A percentile compares a stretch with the other conserved stretches of the same genome.
These are phyloP conservation scores for Podaxis mareebaensis DNA, from an alignment of 768 basidiomycete genomes.

Conservation along the genomic window DNA sequence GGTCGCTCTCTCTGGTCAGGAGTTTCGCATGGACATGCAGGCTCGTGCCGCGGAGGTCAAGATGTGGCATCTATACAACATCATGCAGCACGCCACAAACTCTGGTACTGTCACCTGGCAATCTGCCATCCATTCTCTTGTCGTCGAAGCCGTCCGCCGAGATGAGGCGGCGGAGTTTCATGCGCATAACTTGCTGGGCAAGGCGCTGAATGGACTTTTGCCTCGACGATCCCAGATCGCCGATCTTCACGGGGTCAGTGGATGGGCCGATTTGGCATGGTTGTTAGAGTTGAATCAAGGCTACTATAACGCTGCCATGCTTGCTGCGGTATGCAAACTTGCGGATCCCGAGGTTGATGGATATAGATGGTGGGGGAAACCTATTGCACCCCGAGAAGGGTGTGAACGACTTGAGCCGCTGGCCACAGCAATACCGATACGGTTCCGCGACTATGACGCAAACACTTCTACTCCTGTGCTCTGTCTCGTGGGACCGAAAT, in stretches of 20 bases:
- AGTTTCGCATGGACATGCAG: constrained; percentile 2
- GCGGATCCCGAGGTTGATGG: constrained; percentile 1
- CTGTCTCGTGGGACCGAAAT: constrained; percentile 3
- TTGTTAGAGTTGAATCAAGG: constrained; percentile 23
- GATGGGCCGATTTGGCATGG: constrained; percentile 27
- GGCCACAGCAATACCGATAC: constrained; percentile 1
- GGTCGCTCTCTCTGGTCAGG: not conserved
- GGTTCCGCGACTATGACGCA: not conserved
- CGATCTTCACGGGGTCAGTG: constrained; percentile 16
- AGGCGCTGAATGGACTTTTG: constrained; percentile 26
- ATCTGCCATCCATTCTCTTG: constrained; percentile 22
- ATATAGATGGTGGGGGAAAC: constrained; percentile 15
- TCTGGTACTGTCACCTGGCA: constrained; percentile 21
- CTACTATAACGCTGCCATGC: constrained; percentile 21
- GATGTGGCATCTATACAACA: constrained; percentile 22
- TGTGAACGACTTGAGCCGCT: constrained; percentile 8
- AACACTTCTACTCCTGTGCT: constrained; percentile 7
- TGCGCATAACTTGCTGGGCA: constrained; percentile 23
- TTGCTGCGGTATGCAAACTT: constrained; percentile 24
- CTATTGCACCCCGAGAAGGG: constrained; percentile 5
- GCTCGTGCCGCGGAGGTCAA: constrained; percentile 10
- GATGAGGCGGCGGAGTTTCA: constrained; percentile 15
- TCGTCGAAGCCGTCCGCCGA: constrained; percentile 24
- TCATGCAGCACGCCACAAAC: constrained; percentile 21
- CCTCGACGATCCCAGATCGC: constrained; percentile 21